Conservation (phyloP, 1,139 yeast species). For the Diutina scorzettiae region DNA sequence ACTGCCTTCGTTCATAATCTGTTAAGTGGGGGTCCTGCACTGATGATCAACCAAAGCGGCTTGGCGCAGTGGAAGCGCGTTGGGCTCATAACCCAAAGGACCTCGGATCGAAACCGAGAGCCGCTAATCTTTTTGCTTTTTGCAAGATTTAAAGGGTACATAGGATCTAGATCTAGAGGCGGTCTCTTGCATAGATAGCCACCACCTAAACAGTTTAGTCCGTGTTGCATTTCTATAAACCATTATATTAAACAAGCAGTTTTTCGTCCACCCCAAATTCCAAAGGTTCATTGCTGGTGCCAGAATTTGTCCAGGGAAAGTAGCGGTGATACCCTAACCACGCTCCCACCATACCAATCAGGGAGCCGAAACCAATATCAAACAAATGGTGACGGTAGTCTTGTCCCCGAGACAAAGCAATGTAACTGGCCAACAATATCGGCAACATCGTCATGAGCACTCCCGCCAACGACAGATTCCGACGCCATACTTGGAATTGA, state of each 20-base stretch:
- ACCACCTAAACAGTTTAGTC: too few species aligned
- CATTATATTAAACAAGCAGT: neutral
- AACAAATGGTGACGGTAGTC: slow-evolving; percentile 9
- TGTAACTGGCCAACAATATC: slow-evolving; percentile 7
- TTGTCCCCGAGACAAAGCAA: slow-evolving; percentile 8
- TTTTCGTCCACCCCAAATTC: neutral
- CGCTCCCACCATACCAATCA: slow-evolving; percentile 7
- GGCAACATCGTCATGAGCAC: slow-evolving; percentile 5
- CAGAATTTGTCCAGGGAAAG: neutral
- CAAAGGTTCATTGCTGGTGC: neutral
- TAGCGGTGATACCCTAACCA: slow-evolving; percentile 5
- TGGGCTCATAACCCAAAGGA: slow-evolving; percentile 6
- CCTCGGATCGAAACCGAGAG: slow-evolving; percentile 4
- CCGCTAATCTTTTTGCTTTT: slow-evolving; percentile 1
- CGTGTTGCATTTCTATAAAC: neutral
- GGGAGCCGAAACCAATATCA: slow-evolving; percentile 8
- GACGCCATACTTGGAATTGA: neutral
- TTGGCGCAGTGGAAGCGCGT: slow-evolving; percentile 7
- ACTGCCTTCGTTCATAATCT: too few species aligned
- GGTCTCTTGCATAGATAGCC: too few species aligned
- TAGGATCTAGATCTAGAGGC: too few species aligned
- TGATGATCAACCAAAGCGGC: neutral
- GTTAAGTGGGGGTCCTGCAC: neutral
- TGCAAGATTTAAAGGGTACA: neutral
- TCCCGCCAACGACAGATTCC: neutral